phyloP scores from a whole-genome alignment of 2,329 filamentous ascomycete species.

The Botryotinia calthae region DNA sequence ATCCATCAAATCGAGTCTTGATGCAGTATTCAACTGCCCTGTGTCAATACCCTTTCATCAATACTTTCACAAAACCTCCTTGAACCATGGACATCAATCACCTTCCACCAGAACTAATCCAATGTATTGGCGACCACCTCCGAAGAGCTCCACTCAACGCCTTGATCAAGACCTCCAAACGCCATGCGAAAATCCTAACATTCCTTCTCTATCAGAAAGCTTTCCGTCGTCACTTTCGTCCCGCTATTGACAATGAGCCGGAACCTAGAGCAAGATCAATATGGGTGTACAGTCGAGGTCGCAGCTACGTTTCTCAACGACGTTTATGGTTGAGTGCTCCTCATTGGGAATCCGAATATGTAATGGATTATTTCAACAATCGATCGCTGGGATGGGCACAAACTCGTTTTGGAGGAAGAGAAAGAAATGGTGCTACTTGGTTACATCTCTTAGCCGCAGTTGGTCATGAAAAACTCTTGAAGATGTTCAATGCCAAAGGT shows the following conservation, averaged over 20 bases:
- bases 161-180: conserved; percentile 13
- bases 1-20: conserved; percentile 8
- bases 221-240: conserved; percentile 18
- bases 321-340: conserved; percentile 12
- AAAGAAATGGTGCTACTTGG: conserved; percentile 21
- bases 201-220: conserved; percentile 16
- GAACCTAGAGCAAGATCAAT: conserved; percentile 15
- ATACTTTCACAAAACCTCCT: not conserved
- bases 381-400: conserved; percentile 15
- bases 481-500: conserved; percentile 11
- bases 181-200: conserved; percentile 7
- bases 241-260: conserved; percentile 5
- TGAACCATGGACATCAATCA: conserved; percentile 15
- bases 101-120: conserved; percentile 17
- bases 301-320: conserved; percentile 18
- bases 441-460: conserved; percentile 15
- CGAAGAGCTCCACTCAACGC: conserved; percentile 15
- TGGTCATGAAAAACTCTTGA: conserved; percentile 12
- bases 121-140: conserved; percentile 11
- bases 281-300: conserved; percentile 20
- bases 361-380: conserved; percentile 8
- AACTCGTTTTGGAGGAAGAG: conserved; percentile 16
- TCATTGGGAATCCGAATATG: conserved; percentile 12
- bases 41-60: not conserved
- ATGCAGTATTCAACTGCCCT: not conserved